Evolutionary conservation across 73 alveolate species (phyloP).

Genomic region (Paramecium biaurelia): DNA sequence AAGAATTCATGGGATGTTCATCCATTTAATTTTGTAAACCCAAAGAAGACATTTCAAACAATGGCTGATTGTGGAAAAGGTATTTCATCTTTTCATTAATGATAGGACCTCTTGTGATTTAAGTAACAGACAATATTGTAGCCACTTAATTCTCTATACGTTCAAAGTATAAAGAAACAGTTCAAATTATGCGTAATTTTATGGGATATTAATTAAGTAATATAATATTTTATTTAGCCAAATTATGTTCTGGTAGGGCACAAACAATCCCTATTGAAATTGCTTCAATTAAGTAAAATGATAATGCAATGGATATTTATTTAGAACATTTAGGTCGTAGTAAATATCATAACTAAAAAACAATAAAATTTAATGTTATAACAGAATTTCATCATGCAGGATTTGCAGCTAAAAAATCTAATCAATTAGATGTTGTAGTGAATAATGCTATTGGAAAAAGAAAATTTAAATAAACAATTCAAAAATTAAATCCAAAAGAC

Average conservation of each 20-base stretch:
- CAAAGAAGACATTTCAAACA: conserved; percentile 68
- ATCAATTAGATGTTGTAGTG: conserved; percentile 43
- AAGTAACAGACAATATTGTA: conserved; percentile 81
- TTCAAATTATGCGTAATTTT: conserved; percentile 75
- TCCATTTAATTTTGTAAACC: conserved; percentile 81
- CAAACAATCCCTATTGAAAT: background rate
- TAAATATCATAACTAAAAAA: conserved; percentile 39
- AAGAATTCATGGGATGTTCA: conserved; percentile 95
- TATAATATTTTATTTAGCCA: background rate
- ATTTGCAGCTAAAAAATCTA: conserved; percentile 62
- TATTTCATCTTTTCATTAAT: background rate
- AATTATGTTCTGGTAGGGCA: conserved; percentile 34
- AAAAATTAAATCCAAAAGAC: conserved; percentile 7
- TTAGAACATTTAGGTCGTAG: background rate
- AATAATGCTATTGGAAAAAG: conserved; percentile 52
- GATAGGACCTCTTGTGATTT: background rate
- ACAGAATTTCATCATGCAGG: conserved; percentile 66
- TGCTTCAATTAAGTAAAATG: conserved; percentile 28
- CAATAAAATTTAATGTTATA: conserved; percentile 45
- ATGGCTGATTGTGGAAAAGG: conserved; percentile 91
- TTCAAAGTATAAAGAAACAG: conserved; percentile 76
- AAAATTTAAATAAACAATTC: background rate
- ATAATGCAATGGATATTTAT: conserved; percentile 26
- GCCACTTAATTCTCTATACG: conserved; percentile 85
- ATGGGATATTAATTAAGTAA: conserved; percentile 51